Conservation (phyloP, 2,329 filamentous ascomycete species). For the Fusarium clavum region DNA sequence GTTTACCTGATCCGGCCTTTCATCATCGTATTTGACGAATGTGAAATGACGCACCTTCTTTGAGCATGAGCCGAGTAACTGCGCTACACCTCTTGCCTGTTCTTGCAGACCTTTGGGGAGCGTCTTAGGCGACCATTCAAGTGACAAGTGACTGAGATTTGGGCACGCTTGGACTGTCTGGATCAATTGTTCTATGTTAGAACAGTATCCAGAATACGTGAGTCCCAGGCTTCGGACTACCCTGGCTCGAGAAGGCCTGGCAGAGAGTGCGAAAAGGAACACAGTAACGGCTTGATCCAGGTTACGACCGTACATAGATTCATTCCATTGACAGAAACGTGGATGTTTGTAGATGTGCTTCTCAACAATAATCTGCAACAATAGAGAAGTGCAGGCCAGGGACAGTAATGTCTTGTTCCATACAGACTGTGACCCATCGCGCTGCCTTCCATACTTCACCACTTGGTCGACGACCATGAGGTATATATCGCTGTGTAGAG, state of each 20-base stretch:
- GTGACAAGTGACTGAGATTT: background rate
- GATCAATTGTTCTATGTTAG: background rate
- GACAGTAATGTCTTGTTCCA: slow-evolving; percentile 10
- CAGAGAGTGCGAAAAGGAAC: slow-evolving; percentile 1
- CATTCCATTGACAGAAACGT: too few relatives aligned
- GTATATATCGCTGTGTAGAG: background rate
- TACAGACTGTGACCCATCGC: background rate
- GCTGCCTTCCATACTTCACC: background rate
- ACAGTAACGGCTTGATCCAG: background rate
- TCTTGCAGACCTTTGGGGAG: too few relatives aligned
- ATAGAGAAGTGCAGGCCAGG: slow-evolving; percentile 1
- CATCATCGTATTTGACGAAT: background rate
- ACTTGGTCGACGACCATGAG: background rate
- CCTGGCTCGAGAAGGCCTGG: slow-evolving; percentile 13
- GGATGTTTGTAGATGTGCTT: slow-evolving; percentile 12
- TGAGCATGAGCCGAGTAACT: slow-evolving; percentile 20
- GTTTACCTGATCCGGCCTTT: background rate
- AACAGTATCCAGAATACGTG: background rate
- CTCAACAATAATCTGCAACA: slow-evolving; percentile 8
- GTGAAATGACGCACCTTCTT: background rate
- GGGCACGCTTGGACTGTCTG: slow-evolving; percentile 8
- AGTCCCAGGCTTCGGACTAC: background rate
- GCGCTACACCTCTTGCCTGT: background rate
- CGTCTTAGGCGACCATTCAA: background rate
- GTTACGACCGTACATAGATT: background rate